These are phyloP conservation scores for Meripilus lineatus DNA, from an alignment of 1,284 basidiomycete species.

Conservation along the genomic window DNA sequence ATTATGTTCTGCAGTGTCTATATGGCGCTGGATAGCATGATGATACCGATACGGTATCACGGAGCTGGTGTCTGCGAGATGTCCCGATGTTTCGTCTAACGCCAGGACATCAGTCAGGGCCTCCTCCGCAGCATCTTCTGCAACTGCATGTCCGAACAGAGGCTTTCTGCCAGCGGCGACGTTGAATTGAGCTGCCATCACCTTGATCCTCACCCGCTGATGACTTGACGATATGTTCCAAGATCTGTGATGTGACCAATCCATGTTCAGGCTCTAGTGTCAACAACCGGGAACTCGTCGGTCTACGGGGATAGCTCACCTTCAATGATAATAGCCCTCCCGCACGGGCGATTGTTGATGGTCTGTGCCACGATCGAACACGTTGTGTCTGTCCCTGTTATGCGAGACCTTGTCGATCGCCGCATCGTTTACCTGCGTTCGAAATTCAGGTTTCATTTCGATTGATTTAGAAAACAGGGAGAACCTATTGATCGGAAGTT, in stretches of 20 bases:
- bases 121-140: background rate
- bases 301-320: slow-evolving; percentile 43
- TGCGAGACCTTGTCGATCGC: slow-evolving; percentile 84
- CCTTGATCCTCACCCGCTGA: slow-evolving; percentile 60
- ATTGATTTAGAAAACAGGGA: background rate
- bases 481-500: slow-evolving; percentile 75
- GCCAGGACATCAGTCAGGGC: background rate
- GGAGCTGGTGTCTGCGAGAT: background rate
- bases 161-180: slow-evolving; percentile 2
- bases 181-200: slow-evolving; percentile 47
- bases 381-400: slow-evolving; percentile 12
- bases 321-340: slow-evolving; percentile 86
- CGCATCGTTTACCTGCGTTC: slow-evolving; percentile 76
- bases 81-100: background rate
- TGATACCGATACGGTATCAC: background rate
- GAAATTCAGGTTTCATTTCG: background rate
- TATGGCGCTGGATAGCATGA: too few relatives aligned
- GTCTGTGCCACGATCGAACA: slow-evolving; percentile 56
- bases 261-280: slow-evolving; percentile 27
- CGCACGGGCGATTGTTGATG: slow-evolving; percentile 81
- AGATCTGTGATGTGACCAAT: slow-evolving; percentile 81
- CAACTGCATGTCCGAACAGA: background rate
- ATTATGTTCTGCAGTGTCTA: too few relatives aligned
- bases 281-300: background rate
- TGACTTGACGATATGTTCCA: slow-evolving; percentile 78